These are phyloP conservation scores for Leccinum arenicola DNA, from an alignment of 768 basidiomycete species.

Conservation along the genomic window DNA sequence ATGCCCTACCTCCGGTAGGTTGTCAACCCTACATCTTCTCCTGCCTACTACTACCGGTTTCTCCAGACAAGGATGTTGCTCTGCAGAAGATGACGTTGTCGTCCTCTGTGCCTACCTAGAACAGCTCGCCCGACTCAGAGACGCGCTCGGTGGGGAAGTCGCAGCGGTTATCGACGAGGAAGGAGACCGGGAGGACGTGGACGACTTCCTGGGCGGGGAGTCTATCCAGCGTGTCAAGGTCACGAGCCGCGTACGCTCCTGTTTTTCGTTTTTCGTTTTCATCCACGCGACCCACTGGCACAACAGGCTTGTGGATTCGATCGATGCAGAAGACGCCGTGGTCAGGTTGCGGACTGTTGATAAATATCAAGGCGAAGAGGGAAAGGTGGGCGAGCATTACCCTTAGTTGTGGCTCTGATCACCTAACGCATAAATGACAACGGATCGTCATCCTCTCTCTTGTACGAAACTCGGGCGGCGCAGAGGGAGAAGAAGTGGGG, in stretches of 20 bases:
- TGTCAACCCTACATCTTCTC: neutral
- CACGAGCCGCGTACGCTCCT: slow-evolving; percentile 44
- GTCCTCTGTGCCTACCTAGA: slow-evolving; percentile 55
- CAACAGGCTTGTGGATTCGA: neutral
- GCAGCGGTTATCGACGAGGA: slow-evolving; percentile 69
- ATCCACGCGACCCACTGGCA: too few relatives aligned
- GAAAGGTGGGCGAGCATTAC: slow-evolving; percentile 36
- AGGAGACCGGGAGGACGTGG: slow-evolving; percentile 34
- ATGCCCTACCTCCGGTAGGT: slow-evolving; percentile 30
- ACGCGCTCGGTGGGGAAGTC: slow-evolving; percentile 44
- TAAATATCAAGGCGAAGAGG: slow-evolving; percentile 77
- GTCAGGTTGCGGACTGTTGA: slow-evolving; percentile 72
- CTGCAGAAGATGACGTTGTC: slow-evolving; percentile 47
- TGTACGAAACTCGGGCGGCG: slow-evolving; percentile 65
- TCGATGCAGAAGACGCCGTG: slow-evolving; percentile 20
- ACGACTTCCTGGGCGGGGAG: slow-evolving; percentile 15
- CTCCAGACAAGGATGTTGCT: slow-evolving; percentile 47
- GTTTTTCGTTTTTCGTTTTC: neutral
- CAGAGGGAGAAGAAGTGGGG: slow-evolving; percentile 31
- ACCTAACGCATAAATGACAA: neutral
- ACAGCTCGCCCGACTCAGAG: slow-evolving; percentile 44
- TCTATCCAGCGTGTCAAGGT: slow-evolving; percentile 49
- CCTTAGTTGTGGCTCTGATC: neutral
- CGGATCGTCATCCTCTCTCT: slow-evolving; percentile 72
- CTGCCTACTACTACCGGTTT: neutral